Conservation (phyloP, 2,329 filamentous ascomycete genomes). For the Nemania bipapillata region DNA sequence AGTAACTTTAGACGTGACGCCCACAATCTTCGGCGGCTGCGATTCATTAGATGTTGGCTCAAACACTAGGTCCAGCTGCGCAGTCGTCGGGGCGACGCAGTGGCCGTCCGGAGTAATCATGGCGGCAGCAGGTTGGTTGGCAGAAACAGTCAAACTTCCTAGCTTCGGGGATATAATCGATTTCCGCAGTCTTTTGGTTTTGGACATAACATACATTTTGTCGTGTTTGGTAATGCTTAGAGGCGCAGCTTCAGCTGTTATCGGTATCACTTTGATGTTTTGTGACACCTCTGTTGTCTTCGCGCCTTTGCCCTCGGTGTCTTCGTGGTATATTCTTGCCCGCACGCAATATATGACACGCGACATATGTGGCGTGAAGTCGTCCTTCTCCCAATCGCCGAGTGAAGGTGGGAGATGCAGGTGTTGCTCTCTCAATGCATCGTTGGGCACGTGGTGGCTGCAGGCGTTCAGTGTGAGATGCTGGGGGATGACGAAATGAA, state of each 20-base stretch:
- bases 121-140: constrained; percentile 60
- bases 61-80: constrained; percentile 61
- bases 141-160: constrained; percentile 60
- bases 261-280: constrained; percentile 65
- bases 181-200: constrained; percentile 65
- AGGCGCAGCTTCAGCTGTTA: constrained; percentile 62
- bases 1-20: constrained; percentile 62
- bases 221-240: constrained; percentile 62
- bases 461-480: constrained; percentile 68
- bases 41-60: constrained; percentile 57
- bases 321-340: constrained; percentile 56
- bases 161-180: constrained; percentile 64
- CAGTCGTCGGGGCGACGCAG: constrained; percentile 56
- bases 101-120: constrained; percentile 64
- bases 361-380: constrained; percentile 66
- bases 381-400: constrained; percentile 64
- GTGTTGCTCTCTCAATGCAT: constrained; percentile 63
- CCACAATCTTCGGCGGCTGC: constrained; percentile 61
- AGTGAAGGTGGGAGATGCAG: constrained; percentile 65
- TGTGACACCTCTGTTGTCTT: constrained; percentile 57
- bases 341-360: constrained; percentile 65
- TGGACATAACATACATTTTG: constrained; percentile 61
- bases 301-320: constrained; percentile 35
- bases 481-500: constrained; percentile 68
- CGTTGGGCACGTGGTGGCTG: constrained; percentile 60